These are phyloP conservation scores for Gyrodon tennesseensis DNA, from an alignment of 1,284 basidiomycete genomes.

Conservation along the genomic window DNA sequence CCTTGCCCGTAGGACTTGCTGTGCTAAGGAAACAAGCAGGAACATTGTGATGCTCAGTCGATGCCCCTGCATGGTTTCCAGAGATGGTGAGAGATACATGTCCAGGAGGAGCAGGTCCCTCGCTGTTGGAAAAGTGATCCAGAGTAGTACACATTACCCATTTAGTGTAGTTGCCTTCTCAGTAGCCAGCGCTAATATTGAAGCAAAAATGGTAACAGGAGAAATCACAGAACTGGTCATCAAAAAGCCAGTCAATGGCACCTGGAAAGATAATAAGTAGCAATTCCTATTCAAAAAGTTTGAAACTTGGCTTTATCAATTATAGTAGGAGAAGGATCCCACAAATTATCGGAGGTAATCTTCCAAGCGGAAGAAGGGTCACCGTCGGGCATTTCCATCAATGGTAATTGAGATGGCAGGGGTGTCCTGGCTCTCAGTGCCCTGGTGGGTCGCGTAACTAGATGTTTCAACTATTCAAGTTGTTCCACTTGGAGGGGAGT, in stretches of 20 bases:
- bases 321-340: too few relatives aligned
- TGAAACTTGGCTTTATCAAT: neutral
- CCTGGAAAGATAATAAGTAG: too few relatives aligned
- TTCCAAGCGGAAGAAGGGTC: neutral
- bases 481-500: neutral
- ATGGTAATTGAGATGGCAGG: too few relatives aligned
- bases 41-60: conserved; percentile 7
- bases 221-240: conserved; percentile 2
- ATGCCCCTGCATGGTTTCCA: conserved; percentile 2
- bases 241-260: conserved; percentile 1
- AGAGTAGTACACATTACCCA: conserved; percentile 9
- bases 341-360: neutral
- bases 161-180: conserved; percentile 6
- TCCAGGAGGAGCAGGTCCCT: neutral
- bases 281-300: too few relatives aligned
- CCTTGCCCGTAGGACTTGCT: too few relatives aligned
- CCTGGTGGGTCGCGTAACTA: neutral
- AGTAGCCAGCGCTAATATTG: conserved; percentile 3
- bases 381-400: too few relatives aligned
- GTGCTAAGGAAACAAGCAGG: conserved; percentile 4
- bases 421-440: too few relatives aligned
- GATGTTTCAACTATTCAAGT: neutral
- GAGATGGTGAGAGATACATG: neutral
- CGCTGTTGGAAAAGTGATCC: conserved; percentile 4
- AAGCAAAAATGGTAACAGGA: neutral